Percentiles rank a stretch among this genome's conserved stretches.
These are phyloP conservation scores for Cicer judaicum DNA, from an alignment of 306 rosid genomes.

Conservation along the genomic window DNA sequence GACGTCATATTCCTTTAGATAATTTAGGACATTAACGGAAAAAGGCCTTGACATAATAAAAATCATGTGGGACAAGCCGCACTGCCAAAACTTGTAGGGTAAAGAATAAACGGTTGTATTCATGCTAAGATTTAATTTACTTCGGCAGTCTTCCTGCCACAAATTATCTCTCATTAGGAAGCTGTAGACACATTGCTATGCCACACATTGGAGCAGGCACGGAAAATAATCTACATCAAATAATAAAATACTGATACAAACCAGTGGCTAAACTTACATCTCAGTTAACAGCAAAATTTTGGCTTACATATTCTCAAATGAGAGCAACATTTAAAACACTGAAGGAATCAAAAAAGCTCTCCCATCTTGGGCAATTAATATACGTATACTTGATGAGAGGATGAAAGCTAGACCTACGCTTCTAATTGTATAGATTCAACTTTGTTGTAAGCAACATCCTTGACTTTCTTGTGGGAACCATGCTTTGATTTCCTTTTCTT, in stretches of 20 bases:
- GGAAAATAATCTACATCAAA: slow-evolving; percentile 27
- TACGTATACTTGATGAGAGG: slow-evolving; percentile 14
- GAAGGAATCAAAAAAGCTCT: slow-evolving; percentile 31
- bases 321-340: slow-evolving; percentile 27
- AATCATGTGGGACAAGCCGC: neutral
- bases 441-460: slow-evolving; percentile 59
- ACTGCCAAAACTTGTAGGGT: neutral
- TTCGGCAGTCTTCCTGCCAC: slow-evolving; percentile 5
- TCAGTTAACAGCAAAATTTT: slow-evolving; percentile 25
- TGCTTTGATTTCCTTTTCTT: slow-evolving; percentile 82
- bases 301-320: slow-evolving; percentile 8
- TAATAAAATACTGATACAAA: slow-evolving; percentile 32
- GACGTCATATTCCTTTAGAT: neutral
- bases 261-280: slow-evolving; percentile 31
- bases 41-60: neutral
- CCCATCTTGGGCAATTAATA: slow-evolving; percentile 18
- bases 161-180: slow-evolving; percentile 8
- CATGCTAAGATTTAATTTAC: neutral
- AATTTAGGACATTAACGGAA: neutral
- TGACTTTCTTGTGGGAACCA: slow-evolving; percentile 64
- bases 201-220: slow-evolving; percentile 17
- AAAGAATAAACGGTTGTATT: neutral
- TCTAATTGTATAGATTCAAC: slow-evolving; percentile 52
- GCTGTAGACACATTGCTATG: slow-evolving; percentile 19
- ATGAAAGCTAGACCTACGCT: slow-evolving; percentile 43